These are phyloP conservation scores for Eimeria falciformis DNA, from an alignment of 169 alveolate genomes.

Conservation along the genomic window DNA sequence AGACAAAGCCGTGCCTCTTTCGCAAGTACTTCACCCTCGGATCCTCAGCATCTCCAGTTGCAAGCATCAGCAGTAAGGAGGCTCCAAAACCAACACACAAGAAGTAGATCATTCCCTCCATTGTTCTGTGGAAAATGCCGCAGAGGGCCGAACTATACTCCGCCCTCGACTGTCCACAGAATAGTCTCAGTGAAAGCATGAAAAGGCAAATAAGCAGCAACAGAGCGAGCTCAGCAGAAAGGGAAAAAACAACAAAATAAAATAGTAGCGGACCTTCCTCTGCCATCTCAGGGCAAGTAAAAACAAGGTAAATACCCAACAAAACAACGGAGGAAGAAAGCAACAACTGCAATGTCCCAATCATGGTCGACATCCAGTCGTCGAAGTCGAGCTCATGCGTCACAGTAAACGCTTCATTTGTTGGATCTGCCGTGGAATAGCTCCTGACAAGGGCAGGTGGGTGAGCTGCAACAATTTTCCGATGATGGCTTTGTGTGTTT, in stretches of 20 bases:
- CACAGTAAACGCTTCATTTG: constrained; percentile 74
- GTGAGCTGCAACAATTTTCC: background rate
- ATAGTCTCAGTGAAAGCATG: constrained; percentile 52
- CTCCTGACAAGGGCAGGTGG: constrained; percentile 43
- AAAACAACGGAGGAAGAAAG: constrained; percentile 19
- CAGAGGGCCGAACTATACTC: constrained; percentile 60
- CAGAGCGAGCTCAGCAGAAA: constrained; percentile 56
- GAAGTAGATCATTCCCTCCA: constrained; percentile 62
- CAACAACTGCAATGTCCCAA: constrained; percentile 51
- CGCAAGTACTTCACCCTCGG: background rate
- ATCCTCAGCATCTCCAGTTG: background rate
- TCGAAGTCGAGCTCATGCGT: constrained; percentile 72
- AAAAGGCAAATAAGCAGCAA: constrained; percentile 21
- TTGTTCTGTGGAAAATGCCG: constrained; percentile 66
- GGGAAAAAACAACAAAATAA: constrained; percentile 41
- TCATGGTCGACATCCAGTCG: constrained; percentile 21
- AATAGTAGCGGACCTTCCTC: constrained; percentile 51
- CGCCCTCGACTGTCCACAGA: constrained; percentile 64
- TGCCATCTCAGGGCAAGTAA: constrained; percentile 57
- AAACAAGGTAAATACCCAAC: constrained; percentile 45
- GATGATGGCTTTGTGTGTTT: too few relatives aligned
- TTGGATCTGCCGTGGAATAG: constrained; percentile 56
- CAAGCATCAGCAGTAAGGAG: background rate
- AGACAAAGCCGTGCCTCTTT: constrained; percentile 7
- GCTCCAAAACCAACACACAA: constrained; percentile 47